These are phyloP conservation scores for Prosopis cineraria DNA, from an alignment of 306 rosid genomes.

Conservation along the genomic window DNA sequence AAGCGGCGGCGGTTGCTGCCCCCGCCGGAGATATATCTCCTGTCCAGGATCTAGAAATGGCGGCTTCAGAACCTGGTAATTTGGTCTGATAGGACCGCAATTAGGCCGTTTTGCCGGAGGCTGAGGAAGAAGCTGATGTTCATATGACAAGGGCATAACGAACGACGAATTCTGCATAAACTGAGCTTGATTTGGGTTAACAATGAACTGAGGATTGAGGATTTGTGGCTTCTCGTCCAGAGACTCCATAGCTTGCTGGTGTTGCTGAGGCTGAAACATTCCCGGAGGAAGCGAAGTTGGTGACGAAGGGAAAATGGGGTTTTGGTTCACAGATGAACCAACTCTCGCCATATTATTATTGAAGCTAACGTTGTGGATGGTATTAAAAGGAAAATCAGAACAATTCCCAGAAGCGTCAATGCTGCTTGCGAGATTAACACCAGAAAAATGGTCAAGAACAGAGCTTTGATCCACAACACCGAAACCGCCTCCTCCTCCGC, in stretches of 20 bases:
- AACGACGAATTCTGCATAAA: conserved; percentile 54
- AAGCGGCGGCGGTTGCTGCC: conserved; percentile 52
- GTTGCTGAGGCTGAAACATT: conserved; percentile 44
- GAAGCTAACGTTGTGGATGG: background rate
- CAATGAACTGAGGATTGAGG: conserved; percentile 52
- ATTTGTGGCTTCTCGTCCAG: conserved; percentile 69
- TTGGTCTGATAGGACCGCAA: conserved; percentile 46
- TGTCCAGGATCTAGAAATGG: conserved; percentile 55
- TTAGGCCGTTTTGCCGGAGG: conserved; percentile 66
- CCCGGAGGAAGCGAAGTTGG: conserved; percentile 34
- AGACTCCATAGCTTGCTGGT: conserved; percentile 40
- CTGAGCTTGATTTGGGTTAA: conserved; percentile 67
- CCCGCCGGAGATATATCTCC: conserved; percentile 46
- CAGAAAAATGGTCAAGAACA: conserved; percentile 39
- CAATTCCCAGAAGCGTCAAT: conserved; percentile 46
- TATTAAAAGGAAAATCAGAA: conserved; percentile 52
- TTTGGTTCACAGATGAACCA: conserved; percentile 38
- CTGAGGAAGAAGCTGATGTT: conserved; percentile 50
- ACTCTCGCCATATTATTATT: conserved; percentile 13
- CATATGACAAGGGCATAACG: conserved; percentile 58
- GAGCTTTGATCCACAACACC: conserved; percentile 62
- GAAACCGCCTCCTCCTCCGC: conserved; percentile 36
- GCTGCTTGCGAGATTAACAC: conserved; percentile 23
- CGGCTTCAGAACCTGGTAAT: conserved; percentile 44
- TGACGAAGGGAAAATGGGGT: conserved; percentile 41